These are phyloP conservation scores for Clausena lansium DNA, from an alignment of 345 rosid species.

Conservation along the genomic window DNA sequence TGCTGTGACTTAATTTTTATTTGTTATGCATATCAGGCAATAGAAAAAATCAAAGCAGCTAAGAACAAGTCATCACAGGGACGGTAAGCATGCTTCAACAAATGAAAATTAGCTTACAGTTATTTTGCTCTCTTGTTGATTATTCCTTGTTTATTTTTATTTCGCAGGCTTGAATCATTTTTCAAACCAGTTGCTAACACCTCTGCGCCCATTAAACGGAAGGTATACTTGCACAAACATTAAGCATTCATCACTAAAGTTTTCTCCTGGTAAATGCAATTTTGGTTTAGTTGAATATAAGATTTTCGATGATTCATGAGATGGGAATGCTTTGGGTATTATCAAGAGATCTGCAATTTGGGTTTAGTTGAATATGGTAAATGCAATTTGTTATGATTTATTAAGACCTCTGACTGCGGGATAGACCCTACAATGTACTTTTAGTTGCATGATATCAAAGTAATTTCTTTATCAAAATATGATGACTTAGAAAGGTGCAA, in stretches of 20 bases:
- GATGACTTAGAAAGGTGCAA: background rate
- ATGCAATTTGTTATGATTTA: no score
- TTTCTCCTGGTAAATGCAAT: background rate
- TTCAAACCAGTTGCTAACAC: constrained; percentile 65
- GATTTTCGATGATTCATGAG: background rate
- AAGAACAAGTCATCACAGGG: constrained; percentile 97
- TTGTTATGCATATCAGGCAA: constrained; percentile 43
- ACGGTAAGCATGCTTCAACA: constrained; percentile 45
- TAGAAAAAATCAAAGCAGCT: constrained; percentile 87
- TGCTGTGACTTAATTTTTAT: background rate
- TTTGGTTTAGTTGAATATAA: background rate
- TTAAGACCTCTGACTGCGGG: no score
- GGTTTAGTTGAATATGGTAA: no score
- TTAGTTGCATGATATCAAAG: background rate
- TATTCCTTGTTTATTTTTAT: constrained; percentile 8
- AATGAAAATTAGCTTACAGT: background rate
- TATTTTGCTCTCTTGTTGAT: constrained; percentile 9
- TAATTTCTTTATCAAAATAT: background rate
- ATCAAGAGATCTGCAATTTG: background rate
- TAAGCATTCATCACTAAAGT: constrained; percentile 3
- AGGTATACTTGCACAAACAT: constrained; percentile 46
- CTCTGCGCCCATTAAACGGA: constrained; percentile 57
- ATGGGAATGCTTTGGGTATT: background rate
- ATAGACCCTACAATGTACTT: no score
- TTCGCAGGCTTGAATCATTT: constrained; percentile 69